Base-by-base conservation (phyloP, 805 yeast genomes). In the Schwanniomyces vanrijiae region DNA sequence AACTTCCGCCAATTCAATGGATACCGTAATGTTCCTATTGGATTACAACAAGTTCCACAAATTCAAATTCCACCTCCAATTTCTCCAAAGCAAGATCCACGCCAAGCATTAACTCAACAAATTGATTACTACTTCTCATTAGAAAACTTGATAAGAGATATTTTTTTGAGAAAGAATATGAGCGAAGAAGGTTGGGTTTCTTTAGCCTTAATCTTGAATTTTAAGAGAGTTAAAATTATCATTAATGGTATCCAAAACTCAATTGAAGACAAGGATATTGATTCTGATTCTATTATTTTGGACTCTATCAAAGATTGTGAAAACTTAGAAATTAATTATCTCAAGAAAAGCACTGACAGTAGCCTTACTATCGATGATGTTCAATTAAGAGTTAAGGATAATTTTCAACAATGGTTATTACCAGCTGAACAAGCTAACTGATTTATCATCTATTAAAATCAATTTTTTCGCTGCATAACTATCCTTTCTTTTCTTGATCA, bases 101-200 rank as follows among this genome's bases (percentile, higher is more conserved):
- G 63, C 49, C 66, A 66, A 53, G 78, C 78, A 31, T 73, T 73
- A 55, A 64, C 62, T 43, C 65, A 69, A 49, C 98, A 91, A 74
- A 73, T 92, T 44, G 94, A 89, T 62, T 94, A 94, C 74, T 94
- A 94, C 68, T 88, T 94, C 71, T 85, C 95, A 25, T 75, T 84
- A 43, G 96, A 90, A 58, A 94, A 94, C 68, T 76, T 94, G 68
- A 75, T 86, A 56, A 88, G 90, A 69, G 99, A 94, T 69, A 72
- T 84, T 43, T 92, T 71, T 63, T 76, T 94, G 68, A 82, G 96
- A 67, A 79, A 82, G 54, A 88, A 87, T 59, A 88, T 92, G 95
- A 81, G 84, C 65, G 58, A 77, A 40, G 75, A 81, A 49, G 97
- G 97, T 21, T 84, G 84, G 76, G 77, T 90, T 45, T 81, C 84